A percentile compares a stretch with the other conserved stretches of the same genome.
Evolutionary conservation across 371 early-diverging fungal species (phyloP).

Genomic region (Dinochytrium kinnereticum): DNA sequence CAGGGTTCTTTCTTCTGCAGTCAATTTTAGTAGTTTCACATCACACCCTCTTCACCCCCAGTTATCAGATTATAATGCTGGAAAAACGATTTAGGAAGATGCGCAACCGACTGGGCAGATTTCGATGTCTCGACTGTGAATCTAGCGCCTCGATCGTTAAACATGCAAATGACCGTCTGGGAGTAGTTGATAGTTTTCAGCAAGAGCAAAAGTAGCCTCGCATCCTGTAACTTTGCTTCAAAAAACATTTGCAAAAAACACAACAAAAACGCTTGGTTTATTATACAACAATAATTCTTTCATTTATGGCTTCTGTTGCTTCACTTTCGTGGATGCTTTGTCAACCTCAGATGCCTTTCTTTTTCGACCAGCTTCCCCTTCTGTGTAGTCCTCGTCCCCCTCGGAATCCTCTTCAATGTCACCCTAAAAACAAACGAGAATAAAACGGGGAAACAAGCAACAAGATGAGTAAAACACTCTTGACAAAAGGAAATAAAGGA

Average conservation of each 20-base stretch:
- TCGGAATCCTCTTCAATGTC: background rate
- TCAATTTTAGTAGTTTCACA: too few species aligned
- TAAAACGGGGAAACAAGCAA: too few species aligned
- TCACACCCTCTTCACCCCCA: too few species aligned
- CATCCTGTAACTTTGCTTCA: slow-evolving; percentile 26
- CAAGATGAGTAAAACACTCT: too few species aligned
- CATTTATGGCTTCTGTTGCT: background rate
- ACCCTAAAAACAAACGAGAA: too few species aligned
- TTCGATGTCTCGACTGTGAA: slow-evolving; percentile 55
- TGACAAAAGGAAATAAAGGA: slow-evolving; percentile 5
- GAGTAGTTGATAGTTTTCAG: slow-evolving; percentile 29
- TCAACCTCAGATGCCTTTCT: background rate
- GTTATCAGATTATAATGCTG: slow-evolving; percentile 6
- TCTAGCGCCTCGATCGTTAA: slow-evolving; percentile 30
- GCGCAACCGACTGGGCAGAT: slow-evolving; percentile 48
- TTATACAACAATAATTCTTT: background rate
- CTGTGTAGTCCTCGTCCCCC: background rate
- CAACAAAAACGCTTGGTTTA: background rate
- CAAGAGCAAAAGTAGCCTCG: slow-evolving; percentile 21
- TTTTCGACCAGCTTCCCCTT: background rate
- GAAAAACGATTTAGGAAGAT: slow-evolving; percentile 45
- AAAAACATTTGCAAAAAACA: slow-evolving; percentile 17
- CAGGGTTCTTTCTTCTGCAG: slow-evolving; percentile 25
- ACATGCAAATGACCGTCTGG: slow-evolving; percentile 1
- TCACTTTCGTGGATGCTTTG: background rate